A percentile compares a stretch with the other conserved stretches of the same genome.
Evolutionary conservation across 768 basidiomycete species (phyloP).

Genomic region (Suillus fuscotomentosus): DNA sequence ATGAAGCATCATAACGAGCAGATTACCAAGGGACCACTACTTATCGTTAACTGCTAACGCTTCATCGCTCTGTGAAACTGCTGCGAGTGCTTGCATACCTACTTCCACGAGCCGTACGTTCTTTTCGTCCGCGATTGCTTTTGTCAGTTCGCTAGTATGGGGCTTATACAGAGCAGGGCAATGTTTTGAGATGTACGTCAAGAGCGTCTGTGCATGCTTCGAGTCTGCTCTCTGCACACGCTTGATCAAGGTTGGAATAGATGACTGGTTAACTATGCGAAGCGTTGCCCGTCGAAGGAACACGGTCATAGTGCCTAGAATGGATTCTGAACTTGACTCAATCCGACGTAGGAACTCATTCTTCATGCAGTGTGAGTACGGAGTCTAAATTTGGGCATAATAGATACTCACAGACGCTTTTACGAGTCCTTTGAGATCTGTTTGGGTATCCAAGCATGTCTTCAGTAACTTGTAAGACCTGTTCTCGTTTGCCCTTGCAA

Average conservation of each 20-base stretch:
- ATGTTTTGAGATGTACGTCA: conserved; percentile 70
- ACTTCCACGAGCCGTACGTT: conserved; percentile 56
- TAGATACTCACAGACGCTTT: conserved; percentile 61
- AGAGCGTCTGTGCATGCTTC: conserved; percentile 49
- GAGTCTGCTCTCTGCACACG: conserved; percentile 49
- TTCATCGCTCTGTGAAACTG: conserved; percentile 58
- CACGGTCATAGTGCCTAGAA: conserved; percentile 64
- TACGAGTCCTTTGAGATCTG: conserved; percentile 74
- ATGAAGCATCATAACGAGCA: not conserved
- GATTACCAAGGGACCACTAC: conserved; percentile 40
- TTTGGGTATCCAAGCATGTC: conserved; percentile 79
- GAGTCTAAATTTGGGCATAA: not conserved
- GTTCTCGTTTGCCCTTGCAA: conserved; percentile 85
- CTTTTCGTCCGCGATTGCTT: conserved; percentile 67
- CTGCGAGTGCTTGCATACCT: conserved; percentile 74
- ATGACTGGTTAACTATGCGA: conserved; percentile 81
- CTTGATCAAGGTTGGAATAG: conserved; percentile 77
- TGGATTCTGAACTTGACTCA: conserved; percentile 62
- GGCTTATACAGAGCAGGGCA: conserved; percentile 69
- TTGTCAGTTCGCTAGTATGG: conserved; percentile 75
- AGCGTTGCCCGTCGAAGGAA: conserved; percentile 71
- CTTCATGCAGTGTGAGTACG: conserved; percentile 33
- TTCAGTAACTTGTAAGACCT: conserved; percentile 83
- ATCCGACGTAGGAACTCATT: conserved; percentile 77
- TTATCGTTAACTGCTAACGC: conserved; percentile 60